Evolutionary conservation across 208 protist genomes (phyloP), one percentile per base, ranked within the genome.

Genomic region (Kentomonas sorsogonicus): DNA sequence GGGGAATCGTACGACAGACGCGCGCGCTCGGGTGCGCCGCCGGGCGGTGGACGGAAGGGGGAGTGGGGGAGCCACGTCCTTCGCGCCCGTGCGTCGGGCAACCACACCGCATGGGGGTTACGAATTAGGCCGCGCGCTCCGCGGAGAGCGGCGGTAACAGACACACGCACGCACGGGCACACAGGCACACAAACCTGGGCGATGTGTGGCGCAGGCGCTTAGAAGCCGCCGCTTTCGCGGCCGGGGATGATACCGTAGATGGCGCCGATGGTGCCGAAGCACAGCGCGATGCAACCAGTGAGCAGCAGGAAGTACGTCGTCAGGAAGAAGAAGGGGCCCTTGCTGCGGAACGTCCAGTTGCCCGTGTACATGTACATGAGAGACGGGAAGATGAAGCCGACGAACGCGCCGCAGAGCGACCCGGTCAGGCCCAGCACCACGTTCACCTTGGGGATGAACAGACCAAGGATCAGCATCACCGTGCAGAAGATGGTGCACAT

Each of bases 371-470:
- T 87, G 57, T 68, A 54, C 52, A 87, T 64, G 23, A 81, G 22
- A 9, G 83, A 34, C 0, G 86, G 83, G 53, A 81, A 83, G 30
- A 91, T 74, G 46, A 79, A 89, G 38, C 80, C 81, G 44, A 93
- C 66, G 29, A 89, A 85, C 18, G 75, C 79, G 15, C 72, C 74
- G 40, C 61, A 72, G 31, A 83, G 36, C 11, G 66, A 46, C 1
- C 80, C 80, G 15, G 72, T 51, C 6, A 93, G 69, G 20, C 71
- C 72, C n/a, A 93, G 79, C 10, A 93, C 80, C 38, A 93, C 72
- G 55, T 74, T 77, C 18, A 88, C 69, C 22, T 69, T 64, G 6
- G 83, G 79, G 11, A 93, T 63, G 31, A 90, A 76, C 16, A 93
- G 66, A 34, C 80, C 86, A 18, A 76, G n/a, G 31, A 93, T 48